These are phyloP conservation scores for Colletotrichum aenigma DNA, from an alignment of 2,329 filamentous ascomycete genomes.

Conservation along the genomic window DNA sequence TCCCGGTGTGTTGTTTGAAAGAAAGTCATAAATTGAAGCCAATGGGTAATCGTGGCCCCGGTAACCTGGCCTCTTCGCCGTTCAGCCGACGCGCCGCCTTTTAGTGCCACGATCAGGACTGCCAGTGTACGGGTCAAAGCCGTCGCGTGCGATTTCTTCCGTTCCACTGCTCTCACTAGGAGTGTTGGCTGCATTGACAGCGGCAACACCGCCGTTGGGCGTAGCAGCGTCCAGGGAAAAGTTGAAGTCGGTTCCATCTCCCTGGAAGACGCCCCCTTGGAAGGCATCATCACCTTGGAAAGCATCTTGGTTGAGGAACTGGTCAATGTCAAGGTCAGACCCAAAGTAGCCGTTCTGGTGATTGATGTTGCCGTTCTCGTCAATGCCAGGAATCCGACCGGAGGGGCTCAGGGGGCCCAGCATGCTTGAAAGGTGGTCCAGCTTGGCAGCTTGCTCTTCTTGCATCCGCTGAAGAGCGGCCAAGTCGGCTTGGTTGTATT, in stretches of 20 bases:
- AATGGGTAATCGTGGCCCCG: not conserved
- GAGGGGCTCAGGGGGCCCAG: conserved; percentile 82
- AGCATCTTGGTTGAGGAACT: conserved; percentile 48
- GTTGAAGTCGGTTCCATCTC: conserved; percentile 54
- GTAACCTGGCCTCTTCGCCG: not conserved
- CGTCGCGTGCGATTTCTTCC: conserved; percentile 54
- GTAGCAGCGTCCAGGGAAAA: conserved; percentile 49
- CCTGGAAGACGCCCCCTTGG: conserved; percentile 40
- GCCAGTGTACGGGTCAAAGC: conserved; percentile 34
- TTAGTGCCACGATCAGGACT: conserved; percentile 35
- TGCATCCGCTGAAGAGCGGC: conserved; percentile 81
- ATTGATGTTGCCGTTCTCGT: conserved; percentile 36
- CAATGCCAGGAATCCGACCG: conserved; percentile 76
- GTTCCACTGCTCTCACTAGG: conserved; percentile 50
- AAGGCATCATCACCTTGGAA: conserved; percentile 47
- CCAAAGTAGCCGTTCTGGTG: conserved; percentile 36
- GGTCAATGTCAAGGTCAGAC: conserved; percentile 51
- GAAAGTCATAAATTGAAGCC: not conserved
- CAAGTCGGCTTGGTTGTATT: conserved; percentile 74
- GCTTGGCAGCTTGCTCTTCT: conserved; percentile 76
- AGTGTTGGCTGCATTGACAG: conserved; percentile 36
- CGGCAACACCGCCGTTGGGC: conserved; percentile 24
- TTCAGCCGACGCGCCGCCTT: conserved; percentile 37
- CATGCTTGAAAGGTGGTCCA: conserved; percentile 75
- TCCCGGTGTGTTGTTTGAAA: not conserved